Evolutionary conservation across 441 rosid species (phyloP).

Genomic region (Viola pubescens): DNA sequence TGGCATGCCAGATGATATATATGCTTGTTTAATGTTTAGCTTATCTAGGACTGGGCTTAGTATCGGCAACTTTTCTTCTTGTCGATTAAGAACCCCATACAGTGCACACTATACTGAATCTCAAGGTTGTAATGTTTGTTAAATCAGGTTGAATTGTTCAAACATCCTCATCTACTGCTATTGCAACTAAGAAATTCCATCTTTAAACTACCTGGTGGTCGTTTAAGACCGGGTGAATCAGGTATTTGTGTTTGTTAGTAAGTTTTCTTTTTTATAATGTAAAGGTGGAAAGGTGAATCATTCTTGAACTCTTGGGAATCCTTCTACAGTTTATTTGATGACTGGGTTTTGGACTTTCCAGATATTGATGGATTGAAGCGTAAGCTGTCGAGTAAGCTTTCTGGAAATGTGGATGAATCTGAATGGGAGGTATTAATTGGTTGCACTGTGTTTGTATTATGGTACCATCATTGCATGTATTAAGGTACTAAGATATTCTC

Average conservation of each 20-base stretch:
- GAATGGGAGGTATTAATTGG: slow-evolving; percentile 52
- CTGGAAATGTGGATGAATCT: slow-evolving; percentile 30
- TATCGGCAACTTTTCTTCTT: background rate
- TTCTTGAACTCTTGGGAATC: slow-evolving; percentile 2
- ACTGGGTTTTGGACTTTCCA: slow-evolving; percentile 19
- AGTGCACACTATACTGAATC: background rate
- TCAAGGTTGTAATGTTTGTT: slow-evolving; percentile 12
- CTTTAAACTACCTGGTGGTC: slow-evolving; percentile 85
- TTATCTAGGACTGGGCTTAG: background rate
- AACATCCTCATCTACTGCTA: slow-evolving; percentile 77
- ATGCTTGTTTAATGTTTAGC: background rate
- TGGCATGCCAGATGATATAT: no score
- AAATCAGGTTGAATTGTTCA: slow-evolving; percentile 76
- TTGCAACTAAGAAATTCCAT: slow-evolving; percentile 58
- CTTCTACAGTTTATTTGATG: slow-evolving; percentile 9
- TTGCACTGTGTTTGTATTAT: background rate
- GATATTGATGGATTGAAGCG: slow-evolving; percentile 64
- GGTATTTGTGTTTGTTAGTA: slow-evolving; percentile 32
- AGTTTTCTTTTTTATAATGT: background rate
- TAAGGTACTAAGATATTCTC: slow-evolving; percentile 3
- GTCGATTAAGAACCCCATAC: background rate
- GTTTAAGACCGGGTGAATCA: slow-evolving; percentile 70
- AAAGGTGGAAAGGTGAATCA: background rate
- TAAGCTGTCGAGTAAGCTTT: slow-evolving; percentile 63
- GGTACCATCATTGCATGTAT: background rate